A percentile compares a stretch with the other conserved stretches of the same genome.
Conservation (phyloP, 768 basidiomycete genomes). For the Boletus pseudo-olivaceus region DNA sequence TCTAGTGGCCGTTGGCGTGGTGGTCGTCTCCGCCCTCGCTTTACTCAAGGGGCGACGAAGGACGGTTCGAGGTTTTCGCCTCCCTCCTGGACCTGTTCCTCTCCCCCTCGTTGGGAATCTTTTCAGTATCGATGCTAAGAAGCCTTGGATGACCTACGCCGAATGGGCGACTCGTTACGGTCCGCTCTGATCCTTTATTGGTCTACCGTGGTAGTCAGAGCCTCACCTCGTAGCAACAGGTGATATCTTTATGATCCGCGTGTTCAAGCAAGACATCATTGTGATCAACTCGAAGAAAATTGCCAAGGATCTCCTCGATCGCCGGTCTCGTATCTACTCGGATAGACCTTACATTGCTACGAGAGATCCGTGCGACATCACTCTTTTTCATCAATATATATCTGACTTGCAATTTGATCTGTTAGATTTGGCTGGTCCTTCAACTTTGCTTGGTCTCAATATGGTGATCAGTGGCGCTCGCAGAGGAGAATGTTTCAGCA, state of each 20-base stretch:
- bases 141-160: conserved; percentile 21
- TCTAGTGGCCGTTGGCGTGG: background rate
- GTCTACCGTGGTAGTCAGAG: background rate
- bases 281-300: conserved; percentile 25
- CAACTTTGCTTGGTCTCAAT: conserved; percentile 13
- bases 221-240: conserved; percentile 6
- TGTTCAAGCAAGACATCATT: conserved; percentile 22
- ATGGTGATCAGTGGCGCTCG: conserved; percentile 22
- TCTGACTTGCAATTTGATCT: background rate
- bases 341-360: conserved; percentile 21
- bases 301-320: conserved; percentile 29
- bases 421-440: conserved; percentile 23
- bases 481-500: conserved; percentile 26
- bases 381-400: background rate
- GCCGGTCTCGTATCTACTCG: conserved; percentile 26
- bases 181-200: background rate
- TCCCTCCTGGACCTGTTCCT: conserved; percentile 17
- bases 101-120: conserved; percentile 18
- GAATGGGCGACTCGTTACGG: conserved; percentile 19
- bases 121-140: conserved; percentile 13
- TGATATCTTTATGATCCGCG: conserved; percentile 19
- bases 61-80: background rate
- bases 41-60: conserved; percentile 4
- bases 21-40: background rate
- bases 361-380: conserved; percentile 9